Evolutionary conservation across 75 land plant species (phyloP), one percentile per base, ranked within the genome.

Genomic region (Isoetes taiwanensis): DNA sequence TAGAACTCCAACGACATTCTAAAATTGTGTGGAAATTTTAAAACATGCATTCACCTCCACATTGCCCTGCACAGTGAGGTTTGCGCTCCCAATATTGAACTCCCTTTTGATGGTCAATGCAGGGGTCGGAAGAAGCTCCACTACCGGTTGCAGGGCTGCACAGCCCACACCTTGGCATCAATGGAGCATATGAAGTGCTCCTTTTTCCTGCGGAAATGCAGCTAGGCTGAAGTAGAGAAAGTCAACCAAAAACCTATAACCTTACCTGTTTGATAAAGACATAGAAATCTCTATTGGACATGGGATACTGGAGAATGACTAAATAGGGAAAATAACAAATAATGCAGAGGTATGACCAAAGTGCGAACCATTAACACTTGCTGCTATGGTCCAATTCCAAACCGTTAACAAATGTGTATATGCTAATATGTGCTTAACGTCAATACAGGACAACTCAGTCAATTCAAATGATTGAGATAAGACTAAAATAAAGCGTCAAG

Each of bases 81-180:
- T 54, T 33, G 71, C 11, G 16, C 56, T 48, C 30, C 58, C 68
- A 30, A 68, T 21, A 35, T 41, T 32, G 23, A 64, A 63, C 66
- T 64, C 39, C 41, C 67, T 52, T 40, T 68, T 54, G 16, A 68
- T 35, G 19, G 48, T 23, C 42, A 42, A 54, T 28, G 48, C 48
- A 14, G 58, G 71, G 38, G 42, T 33, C 40, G 67, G 71, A 14
- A 68, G 67, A 40, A 68, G 46, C 59, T 68, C 59, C 59, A 68
- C 28, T 2, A 20, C 42, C n/a, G 59, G 71, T 32, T 62, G 71
- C 32, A 68, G 58, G 67, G 67, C 68, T 63, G 71, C 59, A 68
- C 42, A 68, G 52, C 17, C 57, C 58, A 67, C 40, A 43, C 40
- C 23, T 54, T 34, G 57, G 27, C 50, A 62, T 30, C 67, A 20